Evolutionary conservation across 2,329 filamentous ascomycete genomes (phyloP), one percentile per base, ranked within the genome.

Genomic region (Huntiella abstrusa): DNA sequence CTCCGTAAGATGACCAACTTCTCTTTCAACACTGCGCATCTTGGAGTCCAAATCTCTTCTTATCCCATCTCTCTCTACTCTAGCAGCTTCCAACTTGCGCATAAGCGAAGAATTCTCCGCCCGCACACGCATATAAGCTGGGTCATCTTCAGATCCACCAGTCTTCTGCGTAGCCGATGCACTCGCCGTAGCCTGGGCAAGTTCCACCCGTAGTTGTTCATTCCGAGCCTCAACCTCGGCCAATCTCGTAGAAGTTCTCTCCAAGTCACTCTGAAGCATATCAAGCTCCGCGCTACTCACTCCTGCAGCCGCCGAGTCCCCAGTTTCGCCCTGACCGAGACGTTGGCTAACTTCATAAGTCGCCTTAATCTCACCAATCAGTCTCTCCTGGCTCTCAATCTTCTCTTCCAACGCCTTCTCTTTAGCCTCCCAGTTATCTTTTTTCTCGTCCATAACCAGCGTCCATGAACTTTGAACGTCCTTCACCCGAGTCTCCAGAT

Each of bases 261-360:
- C 91, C 19, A 98, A 64, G 55, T 98, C 91, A 0, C 86, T 82
- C 56, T 82, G 80, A 48, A 94, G 80, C 67, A 98, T 88, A 54
- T 96, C 91, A 50, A 98, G 70, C 62, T 98, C 91, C 10, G 88
- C 91, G 55, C 77, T 84, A 3, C 83, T 82, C 44, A 91, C 82
- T 32, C 71, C 74, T 19, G 71, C 69, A 22, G 68, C 68, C 13
- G 57, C 63, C 16, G 71, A 71, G 22, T 67, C 64, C 19, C 73
- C 71, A 15, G 81, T 76, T 45, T 75, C 73, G 33, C 80, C 80
- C 53, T 78, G 80, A 44, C 80, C 87, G 43, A 98, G 68, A 43
- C 91, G 75, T 60, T 96, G 87, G 40, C 84, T 91, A 46, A 98
- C 91, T 62, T 98, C 91, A 58, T 95, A 95, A 64, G 79, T 95